Base-by-base conservation (phyloP, 2,329 filamentous ascomycete genomes). In the Didymella sp. region DNA sequence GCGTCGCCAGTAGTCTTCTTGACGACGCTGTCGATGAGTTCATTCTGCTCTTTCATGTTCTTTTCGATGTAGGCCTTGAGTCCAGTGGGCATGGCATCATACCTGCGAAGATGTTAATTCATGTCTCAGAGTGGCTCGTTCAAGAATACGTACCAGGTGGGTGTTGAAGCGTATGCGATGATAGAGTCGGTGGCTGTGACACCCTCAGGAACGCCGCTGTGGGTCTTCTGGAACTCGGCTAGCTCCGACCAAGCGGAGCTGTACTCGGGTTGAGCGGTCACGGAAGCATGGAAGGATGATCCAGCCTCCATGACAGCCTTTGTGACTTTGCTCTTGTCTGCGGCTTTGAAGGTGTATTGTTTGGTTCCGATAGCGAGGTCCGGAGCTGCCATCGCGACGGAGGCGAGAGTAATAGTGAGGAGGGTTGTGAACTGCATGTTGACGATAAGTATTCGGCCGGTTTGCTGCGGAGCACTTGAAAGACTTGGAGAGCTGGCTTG, bases 51-150 rank as follows among this genome's bases (percentile, higher is more conserved):
- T 22, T 50, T 48, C 8, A 13, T n/a, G 31, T 54, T 51, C 17
- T 49, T 49, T 7, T 57, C 58, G 24, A 54, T 33, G 42, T 54
- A 57, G 12, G 43, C 35, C 22, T 51, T 51, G 17, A 52, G 41
- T 15, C 57, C 58, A 2, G 54, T 60, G 19, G 58, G 54, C 58
- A 60, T 57, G 11, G 58, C 58, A 2, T 22, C 35, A 37, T 51
- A 60, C 58, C 58, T 60, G 22, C 11, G 17, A 11, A 7, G 6
- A 3, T 11, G 30, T 57, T 17, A 60, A 49, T 31, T 9, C 3
- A 28, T n/a, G 11, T 5, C 43, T 25, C 3, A 6, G 13, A 13
- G 12, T 33, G 4, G 15, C 3, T 30, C 6, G 4, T 25, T 6
- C 19, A 25, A 41, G n/a, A 37, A 3, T 19, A 51, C 49, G 17